Evolutionary conservation across 2,329 filamentous ascomycete genomes (phyloP), one percentile per base, ranked within the genome.

Genomic region (Chaetoscypha palmicola): DNA sequence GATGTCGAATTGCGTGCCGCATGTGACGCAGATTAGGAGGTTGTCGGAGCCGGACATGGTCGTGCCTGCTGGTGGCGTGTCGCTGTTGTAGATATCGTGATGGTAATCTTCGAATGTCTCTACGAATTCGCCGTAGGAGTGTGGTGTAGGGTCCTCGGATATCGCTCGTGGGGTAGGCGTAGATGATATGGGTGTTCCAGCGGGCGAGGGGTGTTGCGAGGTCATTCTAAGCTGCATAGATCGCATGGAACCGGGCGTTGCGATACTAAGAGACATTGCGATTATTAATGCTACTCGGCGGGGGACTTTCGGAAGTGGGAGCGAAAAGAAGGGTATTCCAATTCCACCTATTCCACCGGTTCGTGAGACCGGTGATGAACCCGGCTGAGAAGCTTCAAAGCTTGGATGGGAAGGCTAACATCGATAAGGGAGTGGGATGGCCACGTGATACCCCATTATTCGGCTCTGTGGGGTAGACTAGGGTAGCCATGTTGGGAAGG

Each of bases 1-100:
- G 2, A 68, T 67, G 34, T 79, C 76, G 62, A 72, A 86, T 57
- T 88, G 83, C 0, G 81, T 86, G 17, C 82, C 83, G 60, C 83
- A 88, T 4, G 81, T 73, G 7, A 68, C 70, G 66, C 83, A 88
- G 52, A 87, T 68, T 26, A 83, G 71, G 24, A 69, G 65, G 31
- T 59, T 45, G 12, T 52, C 50, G 12, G 53, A 54, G 11, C 41
- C 28, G n/a, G 50, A 42, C 14, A 28, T 41, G 43, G 54, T 54
- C 5, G 26, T 43, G 16, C 34, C 39, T 20, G 37, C 35, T 11
- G 49, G 45, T 5, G 51, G 45, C 2, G 47, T 44, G 9, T 51
- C 46, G n/a, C 35, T 37, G 9, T 38, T 23, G 22, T 36, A 43
- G 9, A 48, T 58, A n/a, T 46, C 48, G 41, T 55, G 46, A 8